Evolutionary conservation across 129 eudicot species (phyloP).

Genomic region (Sambucus nigra): DNA sequence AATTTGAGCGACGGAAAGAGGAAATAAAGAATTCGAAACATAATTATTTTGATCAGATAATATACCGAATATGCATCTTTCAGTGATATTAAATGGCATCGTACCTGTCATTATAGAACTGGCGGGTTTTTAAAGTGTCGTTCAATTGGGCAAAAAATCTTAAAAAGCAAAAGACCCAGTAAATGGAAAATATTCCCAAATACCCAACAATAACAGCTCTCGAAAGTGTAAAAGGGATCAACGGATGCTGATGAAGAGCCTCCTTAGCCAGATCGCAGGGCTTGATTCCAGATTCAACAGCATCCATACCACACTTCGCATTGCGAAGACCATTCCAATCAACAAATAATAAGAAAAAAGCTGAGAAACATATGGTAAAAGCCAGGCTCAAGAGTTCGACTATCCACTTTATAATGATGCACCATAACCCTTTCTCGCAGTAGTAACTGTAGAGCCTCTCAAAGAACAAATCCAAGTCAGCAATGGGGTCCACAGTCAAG

Average conservation of each 20-base stretch:
- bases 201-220: slow-evolving; percentile 78
- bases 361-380: slow-evolving; percentile 83
- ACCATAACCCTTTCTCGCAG: slow-evolving; percentile 93
- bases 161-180: slow-evolving; percentile 79
- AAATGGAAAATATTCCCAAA: slow-evolving; percentile 72
- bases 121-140: slow-evolving; percentile 70
- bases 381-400: slow-evolving; percentile 85
- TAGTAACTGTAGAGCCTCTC: slow-evolving; percentile 89
- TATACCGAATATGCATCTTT: not conserved
- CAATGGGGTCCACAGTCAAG: slow-evolving; percentile 57
- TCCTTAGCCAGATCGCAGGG: slow-evolving; percentile 89
- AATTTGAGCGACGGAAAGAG: no score
- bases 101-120: slow-evolving; percentile 77
- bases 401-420: slow-evolving; percentile 94
- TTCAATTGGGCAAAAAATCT: slow-evolving; percentile 81
- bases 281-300: slow-evolving; percentile 79
- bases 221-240: slow-evolving; percentile 67
- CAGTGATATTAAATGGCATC: not conserved
- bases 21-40: not conserved
- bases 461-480: slow-evolving; percentile 78
- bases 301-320: slow-evolving; percentile 98
- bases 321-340: slow-evolving; percentile 93
- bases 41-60: not conserved
- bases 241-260: slow-evolving; percentile 80
- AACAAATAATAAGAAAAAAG: slow-evolving; percentile 69